These are phyloP conservation scores for Penicillium sp. DNA, from an alignment of 2,329 filamentous ascomycete genomes.

Conservation along the genomic window DNA sequence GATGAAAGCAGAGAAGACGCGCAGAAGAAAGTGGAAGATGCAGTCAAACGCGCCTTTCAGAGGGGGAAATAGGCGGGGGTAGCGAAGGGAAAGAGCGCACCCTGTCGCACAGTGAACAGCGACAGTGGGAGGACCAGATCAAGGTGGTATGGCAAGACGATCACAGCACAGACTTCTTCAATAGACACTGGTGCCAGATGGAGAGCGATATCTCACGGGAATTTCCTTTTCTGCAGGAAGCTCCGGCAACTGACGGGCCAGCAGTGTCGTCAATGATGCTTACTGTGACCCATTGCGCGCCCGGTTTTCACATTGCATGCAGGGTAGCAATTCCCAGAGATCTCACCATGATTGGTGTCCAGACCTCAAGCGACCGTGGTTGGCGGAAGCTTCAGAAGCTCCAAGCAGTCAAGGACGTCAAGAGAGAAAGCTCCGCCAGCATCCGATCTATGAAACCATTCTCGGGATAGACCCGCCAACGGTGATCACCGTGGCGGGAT, in stretches of 20 bases:
- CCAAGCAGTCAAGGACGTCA: conserved; percentile 8
- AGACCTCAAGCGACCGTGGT: conserved; percentile 1
- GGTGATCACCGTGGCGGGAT: too few species aligned
- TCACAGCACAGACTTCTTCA: not conserved
- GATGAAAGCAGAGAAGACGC: too few species aligned
- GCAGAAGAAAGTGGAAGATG: too few species aligned
- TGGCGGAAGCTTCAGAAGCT: not conserved
- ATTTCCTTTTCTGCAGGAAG: not conserved
- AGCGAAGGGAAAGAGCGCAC: too few species aligned
- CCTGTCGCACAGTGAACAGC: too few species aligned
- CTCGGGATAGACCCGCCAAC: too few species aligned
- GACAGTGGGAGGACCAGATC: not conserved
- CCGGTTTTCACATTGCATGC: not conserved
- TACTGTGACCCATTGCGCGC: not conserved
- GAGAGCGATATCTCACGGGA: not conserved
- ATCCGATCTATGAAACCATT: conserved; percentile 3
- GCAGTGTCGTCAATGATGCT: conserved; percentile 12
- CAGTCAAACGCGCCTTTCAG: too few species aligned
- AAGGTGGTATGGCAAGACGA: not conserved
- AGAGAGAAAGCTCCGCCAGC: not conserved
- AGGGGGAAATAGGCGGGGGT: too few species aligned
- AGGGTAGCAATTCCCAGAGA: not conserved
- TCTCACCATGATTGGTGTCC: conserved; percentile 1
- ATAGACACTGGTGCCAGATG: too few species aligned
- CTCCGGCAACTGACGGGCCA: conserved; percentile 5